Evolutionary conservation across 1,139 yeast genomes (phyloP).

Genomic region (Wickerhamomyces sp.): DNA sequence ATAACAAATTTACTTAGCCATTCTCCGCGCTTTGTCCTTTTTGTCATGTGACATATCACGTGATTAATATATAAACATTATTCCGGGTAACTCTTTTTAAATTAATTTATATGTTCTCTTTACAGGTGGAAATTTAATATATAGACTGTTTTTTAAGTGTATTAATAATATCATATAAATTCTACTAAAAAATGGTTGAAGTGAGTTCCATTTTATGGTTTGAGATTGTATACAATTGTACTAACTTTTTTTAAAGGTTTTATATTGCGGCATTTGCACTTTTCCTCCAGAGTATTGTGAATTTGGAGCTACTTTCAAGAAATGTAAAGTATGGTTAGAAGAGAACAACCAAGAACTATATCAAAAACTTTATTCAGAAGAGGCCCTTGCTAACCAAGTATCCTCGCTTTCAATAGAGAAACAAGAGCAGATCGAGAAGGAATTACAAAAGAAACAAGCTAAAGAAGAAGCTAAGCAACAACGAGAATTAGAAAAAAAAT

Average conservation of each 20-base stretch:
- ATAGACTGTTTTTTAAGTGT: too few relatives aligned
- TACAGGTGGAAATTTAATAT: too few relatives aligned
- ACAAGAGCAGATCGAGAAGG: constrained; percentile 78
- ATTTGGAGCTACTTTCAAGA: constrained; percentile 75
- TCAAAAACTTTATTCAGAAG: constrained; percentile 56
- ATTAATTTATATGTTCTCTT: too few relatives aligned
- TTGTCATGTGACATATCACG: too few relatives aligned
- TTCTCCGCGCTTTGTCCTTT: too few relatives aligned
- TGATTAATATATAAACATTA: too few relatives aligned
- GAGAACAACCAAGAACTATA: constrained; percentile 54
- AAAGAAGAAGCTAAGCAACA: constrained; percentile 88
- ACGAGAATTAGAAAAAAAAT: constrained; percentile 73
- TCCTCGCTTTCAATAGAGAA: constrained; percentile 44
- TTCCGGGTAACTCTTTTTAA: too few relatives aligned
- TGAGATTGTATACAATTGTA: too few relatives aligned
- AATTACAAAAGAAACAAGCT: constrained; percentile 78
- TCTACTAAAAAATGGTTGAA: too few relatives aligned
- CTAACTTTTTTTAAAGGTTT: constrained; percentile 27
- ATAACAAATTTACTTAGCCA: too few relatives aligned
- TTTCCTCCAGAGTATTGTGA: constrained; percentile 94
- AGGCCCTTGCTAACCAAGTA: constrained; percentile 30
- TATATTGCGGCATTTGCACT: constrained; percentile 81
- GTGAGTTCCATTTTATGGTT: too few relatives aligned
- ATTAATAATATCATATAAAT: too few relatives aligned
- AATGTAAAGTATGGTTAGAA: constrained; percentile 82